phyloP scores from a whole-genome alignment of 306 rosid genomes.

The Cercis canadensis region DNA sequence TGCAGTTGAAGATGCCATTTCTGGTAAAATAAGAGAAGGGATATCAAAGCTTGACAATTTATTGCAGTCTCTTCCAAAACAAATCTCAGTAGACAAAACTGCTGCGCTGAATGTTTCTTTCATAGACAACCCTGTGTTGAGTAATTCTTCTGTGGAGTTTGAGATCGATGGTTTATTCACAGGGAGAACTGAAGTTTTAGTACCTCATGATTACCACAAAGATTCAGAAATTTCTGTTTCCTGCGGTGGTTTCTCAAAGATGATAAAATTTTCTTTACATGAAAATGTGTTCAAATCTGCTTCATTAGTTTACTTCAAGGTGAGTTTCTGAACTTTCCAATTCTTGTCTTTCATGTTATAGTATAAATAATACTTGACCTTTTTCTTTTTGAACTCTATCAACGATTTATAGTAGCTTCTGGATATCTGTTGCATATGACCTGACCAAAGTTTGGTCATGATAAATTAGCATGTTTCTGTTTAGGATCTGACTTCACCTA shows the following conservation, averaged over 20 bases:
- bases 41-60: conserved; percentile 56
- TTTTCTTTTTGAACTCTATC: not conserved
- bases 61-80: conserved; percentile 70
- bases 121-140: conserved; percentile 63
- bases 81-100: conserved; percentile 51
- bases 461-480: conserved; percentile 1
- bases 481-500: conserved; percentile 5
- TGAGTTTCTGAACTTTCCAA: conserved; percentile 47
- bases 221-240: conserved; percentile 41
- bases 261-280: conserved; percentile 76
- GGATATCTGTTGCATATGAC: not conserved
- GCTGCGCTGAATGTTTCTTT: conserved; percentile 74
- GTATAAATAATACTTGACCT: conserved; percentile 17
- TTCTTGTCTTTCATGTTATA: conserved; percentile 4
- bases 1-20: conserved; percentile 67
- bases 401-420: conserved; percentile 17
- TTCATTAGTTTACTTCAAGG: conserved; percentile 61
- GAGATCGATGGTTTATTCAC: conserved; percentile 73
- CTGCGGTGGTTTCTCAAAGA: conserved; percentile 60
- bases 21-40: conserved; percentile 69
- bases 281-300: conserved; percentile 76
- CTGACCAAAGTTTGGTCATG: not conserved
- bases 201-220: conserved; percentile 39
- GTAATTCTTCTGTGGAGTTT: conserved; percentile 60
- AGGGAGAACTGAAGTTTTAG: conserved; percentile 33